Conservation (phyloP, 164 flowering plant species). For the Tetrastigma voinierianum region DNA sequence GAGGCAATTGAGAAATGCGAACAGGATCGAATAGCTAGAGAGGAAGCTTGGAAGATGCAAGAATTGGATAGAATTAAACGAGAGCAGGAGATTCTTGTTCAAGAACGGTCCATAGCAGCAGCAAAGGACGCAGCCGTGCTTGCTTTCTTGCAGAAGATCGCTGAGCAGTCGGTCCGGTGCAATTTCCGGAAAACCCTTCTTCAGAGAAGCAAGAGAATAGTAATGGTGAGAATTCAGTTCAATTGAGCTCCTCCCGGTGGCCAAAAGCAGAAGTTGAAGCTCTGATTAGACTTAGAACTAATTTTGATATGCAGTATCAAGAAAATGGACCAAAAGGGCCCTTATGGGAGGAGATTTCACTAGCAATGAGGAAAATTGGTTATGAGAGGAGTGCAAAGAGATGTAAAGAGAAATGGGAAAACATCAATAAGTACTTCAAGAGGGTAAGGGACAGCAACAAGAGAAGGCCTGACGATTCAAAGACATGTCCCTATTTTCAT, state of each 20-base stretch:
- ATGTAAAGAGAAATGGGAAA: constrained; percentile 81
- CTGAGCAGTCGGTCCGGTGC: constrained; percentile 22
- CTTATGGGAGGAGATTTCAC: constrained; percentile 67
- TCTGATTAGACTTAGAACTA: constrained; percentile 43
- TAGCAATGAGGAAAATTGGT: constrained; percentile 50
- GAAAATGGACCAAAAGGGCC: constrained; percentile 59
- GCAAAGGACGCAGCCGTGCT: constrained; percentile 72
- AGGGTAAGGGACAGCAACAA: constrained; percentile 59
- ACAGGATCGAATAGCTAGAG: constrained; percentile 47
- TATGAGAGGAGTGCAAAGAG: constrained; percentile 55
- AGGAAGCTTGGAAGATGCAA: constrained; percentile 62
- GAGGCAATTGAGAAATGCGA: constrained; percentile 58
- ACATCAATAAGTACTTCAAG: constrained; percentile 73
- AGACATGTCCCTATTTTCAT: constrained; percentile 67
- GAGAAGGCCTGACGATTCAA: constrained; percentile 55
- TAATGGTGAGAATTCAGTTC: constrained; percentile 6
- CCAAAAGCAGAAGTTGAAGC: constrained; percentile 70
- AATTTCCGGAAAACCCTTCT: constrained; percentile 18
- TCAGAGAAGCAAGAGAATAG: constrained; percentile 18
- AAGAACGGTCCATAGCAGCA: constrained; percentile 58
- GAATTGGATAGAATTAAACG: constrained; percentile 49
- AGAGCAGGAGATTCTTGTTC: constrained; percentile 48
- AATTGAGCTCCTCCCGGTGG: constrained; percentile 48
- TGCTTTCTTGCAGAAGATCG: constrained; percentile 47
- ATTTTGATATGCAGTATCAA: constrained; percentile 37